Evolutionary conservation across 129 eudicot species (phyloP).

Genomic region (Logfia minima): DNA sequence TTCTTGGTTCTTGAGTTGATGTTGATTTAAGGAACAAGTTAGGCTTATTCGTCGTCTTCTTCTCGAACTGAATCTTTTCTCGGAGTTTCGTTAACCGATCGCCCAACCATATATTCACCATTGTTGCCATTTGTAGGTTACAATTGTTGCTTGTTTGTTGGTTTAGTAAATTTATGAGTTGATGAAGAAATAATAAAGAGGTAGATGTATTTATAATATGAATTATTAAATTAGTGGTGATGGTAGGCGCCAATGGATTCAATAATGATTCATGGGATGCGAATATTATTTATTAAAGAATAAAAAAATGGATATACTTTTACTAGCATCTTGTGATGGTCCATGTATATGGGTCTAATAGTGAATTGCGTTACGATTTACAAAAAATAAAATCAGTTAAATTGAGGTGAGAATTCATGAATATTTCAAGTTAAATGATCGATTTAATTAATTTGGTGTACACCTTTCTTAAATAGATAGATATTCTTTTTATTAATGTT

Average conservation of each 20-base stretch:
- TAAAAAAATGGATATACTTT: constrained; percentile 20
- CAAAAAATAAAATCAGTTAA: background rate
- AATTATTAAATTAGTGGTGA: background rate
- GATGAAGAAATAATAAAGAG: background rate
- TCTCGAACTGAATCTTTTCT: constrained; percentile 25
- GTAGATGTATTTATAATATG: constrained; percentile 20
- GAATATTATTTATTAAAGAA: constrained; percentile 26
- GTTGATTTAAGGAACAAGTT: constrained; percentile 11
- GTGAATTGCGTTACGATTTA: background rate
- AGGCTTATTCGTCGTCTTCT: constrained; percentile 6
- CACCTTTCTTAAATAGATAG: no score
- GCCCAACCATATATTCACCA: constrained; percentile 32
- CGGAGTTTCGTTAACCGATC: constrained; percentile 25
- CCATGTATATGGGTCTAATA: background rate
- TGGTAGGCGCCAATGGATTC: constrained; percentile 32
- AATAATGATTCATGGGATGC: constrained; percentile 29
- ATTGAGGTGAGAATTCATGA: background rate
- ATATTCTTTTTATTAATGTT: no score
- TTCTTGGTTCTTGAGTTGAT: constrained; percentile 8
- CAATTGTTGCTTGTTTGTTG: background rate
- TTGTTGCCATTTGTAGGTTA: constrained; percentile 21
- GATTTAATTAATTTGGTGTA: no score
- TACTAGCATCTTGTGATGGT: background rate
- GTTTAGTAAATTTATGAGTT: background rate
- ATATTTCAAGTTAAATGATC: no score